These are phyloP conservation scores for Verticillium isaacii DNA, from an alignment of 2,329 filamentous ascomycete species.

Conservation along the genomic window DNA sequence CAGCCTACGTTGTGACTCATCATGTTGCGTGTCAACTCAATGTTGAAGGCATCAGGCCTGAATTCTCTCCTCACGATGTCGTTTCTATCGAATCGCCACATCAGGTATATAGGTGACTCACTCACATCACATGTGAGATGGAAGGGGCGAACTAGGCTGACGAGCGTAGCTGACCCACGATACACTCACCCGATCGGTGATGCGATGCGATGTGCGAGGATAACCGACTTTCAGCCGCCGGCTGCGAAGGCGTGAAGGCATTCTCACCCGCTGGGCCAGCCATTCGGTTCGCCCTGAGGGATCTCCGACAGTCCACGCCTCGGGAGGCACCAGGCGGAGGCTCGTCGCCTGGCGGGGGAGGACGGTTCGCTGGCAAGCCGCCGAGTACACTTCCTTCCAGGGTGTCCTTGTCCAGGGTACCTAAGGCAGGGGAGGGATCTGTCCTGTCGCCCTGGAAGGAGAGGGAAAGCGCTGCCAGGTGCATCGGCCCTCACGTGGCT, in stretches of 20 bases:
- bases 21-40: not conserved
- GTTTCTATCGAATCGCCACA: not conserved
- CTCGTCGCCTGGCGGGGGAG: too few relatives aligned
- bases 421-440: too few relatives aligned
- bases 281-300: not conserved
- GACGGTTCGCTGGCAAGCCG: too few relatives aligned
- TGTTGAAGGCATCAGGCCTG: not conserved
- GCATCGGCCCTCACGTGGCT: not conserved
- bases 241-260: not conserved
- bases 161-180: not conserved
- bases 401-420: too few relatives aligned
- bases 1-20: not conserved
- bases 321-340: not conserved
- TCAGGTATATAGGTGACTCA: not conserved
- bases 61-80: not conserved
- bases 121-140: not conserved
- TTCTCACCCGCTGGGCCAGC: not conserved
- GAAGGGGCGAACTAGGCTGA: not conserved
- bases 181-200: not conserved
- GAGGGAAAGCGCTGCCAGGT: not conserved
- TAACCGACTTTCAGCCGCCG: not conserved
- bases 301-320: not conserved
- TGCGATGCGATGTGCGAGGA: not conserved
- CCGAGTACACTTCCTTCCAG: too few relatives aligned
- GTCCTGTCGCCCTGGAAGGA: not conserved